A percentile compares a stretch with the other conserved stretches of the same genome.
Conservation (phyloP, 139 green algal species). For the Gonium pectorale region DNA sequence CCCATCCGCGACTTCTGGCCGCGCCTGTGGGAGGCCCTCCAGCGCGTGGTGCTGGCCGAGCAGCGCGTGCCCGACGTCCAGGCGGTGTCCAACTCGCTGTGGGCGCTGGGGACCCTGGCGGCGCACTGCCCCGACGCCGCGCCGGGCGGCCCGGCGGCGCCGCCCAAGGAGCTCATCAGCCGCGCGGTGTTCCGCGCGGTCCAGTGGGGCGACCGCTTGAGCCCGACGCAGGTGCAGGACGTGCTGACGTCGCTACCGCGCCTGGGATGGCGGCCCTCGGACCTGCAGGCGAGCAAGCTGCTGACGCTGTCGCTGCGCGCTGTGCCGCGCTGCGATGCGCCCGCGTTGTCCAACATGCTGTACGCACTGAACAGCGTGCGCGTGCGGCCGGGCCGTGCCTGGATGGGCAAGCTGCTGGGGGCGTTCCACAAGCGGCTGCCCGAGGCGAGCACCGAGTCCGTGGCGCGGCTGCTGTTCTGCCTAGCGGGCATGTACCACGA, state of each 20-base stretch:
- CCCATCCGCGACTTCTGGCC: conserved; percentile 24
- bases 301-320: neutral
- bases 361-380: neutral
- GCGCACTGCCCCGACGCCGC: neutral
- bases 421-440: neutral
- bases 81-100: conserved; percentile 37
- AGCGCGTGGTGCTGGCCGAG: conserved; percentile 15
- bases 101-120: neutral
- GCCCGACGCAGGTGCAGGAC: conserved; percentile 16
- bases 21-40: conserved; percentile 13
- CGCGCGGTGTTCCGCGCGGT: conserved; percentile 28
- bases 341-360: conserved; percentile 26
- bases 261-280: conserved; percentile 4
- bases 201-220: neutral
- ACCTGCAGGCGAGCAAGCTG: conserved; percentile 14
- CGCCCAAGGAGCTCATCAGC: conserved; percentile 2
- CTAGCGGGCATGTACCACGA: neutral
- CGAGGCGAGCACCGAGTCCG: neutral
- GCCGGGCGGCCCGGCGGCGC: too few relatives aligned
- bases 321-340: neutral
- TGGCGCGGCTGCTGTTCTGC: conserved; percentile 7
- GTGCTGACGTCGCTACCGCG: conserved; percentile 7
- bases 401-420: neutral
- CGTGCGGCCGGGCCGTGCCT: neutral
- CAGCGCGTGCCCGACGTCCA: conserved; percentile 11